A percentile compares a stretch with the other conserved stretches of the same genome.
Evolutionary conservation across 768 basidiomycete species (phyloP).

Genomic region (Trametes elegans): DNA sequence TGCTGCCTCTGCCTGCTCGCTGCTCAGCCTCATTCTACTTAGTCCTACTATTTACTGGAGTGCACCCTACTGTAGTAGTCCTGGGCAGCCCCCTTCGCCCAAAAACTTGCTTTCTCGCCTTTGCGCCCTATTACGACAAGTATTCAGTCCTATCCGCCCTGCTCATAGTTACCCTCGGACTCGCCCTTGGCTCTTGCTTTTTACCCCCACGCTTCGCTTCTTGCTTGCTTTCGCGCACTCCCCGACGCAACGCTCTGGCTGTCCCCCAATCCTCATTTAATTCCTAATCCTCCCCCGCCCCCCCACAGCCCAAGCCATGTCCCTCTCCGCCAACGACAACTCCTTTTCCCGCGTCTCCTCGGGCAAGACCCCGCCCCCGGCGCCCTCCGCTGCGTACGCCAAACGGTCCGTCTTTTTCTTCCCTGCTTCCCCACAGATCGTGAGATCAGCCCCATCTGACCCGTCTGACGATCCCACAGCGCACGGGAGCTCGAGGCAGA

Average conservation of each 20-base stretch:
- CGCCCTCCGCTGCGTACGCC: slow-evolving; percentile 85
- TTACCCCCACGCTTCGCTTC: slow-evolving; percentile 28
- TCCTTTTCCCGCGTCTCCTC: slow-evolving; percentile 80
- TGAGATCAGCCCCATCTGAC: slow-evolving; percentile 14
- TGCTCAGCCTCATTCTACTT: slow-evolving; percentile 53
- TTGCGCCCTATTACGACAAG: slow-evolving; percentile 40
- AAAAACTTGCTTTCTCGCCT: slow-evolving; percentile 34
- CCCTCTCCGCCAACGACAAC: slow-evolving; percentile 84
- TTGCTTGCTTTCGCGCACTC: slow-evolving; percentile 31
- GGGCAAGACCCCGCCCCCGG: slow-evolving; percentile 88
- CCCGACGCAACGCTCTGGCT: slow-evolving; percentile 27
- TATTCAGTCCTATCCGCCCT: slow-evolving; percentile 35
- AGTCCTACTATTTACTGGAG: slow-evolving; percentile 53
- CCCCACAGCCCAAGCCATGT: slow-evolving; percentile 81
- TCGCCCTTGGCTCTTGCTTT: slow-evolving; percentile 27
- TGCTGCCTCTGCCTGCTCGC: too few relatives aligned
- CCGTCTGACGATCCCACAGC: slow-evolving; percentile 39
- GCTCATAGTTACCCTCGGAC: slow-evolving; percentile 41
- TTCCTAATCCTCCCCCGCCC: slow-evolving; percentile 80
- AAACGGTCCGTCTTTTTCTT: slow-evolving; percentile 59
- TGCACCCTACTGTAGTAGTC: slow-evolving; percentile 52
- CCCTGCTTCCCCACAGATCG: slow-evolving; percentile 17
- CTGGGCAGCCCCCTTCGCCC: slow-evolving; percentile 43
- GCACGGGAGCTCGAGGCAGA: slow-evolving; percentile 85
- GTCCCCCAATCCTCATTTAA: slow-evolving; percentile 48